Conservation (phyloP, 352 stramenopile species). For the Globisporangium spiculum region DNA sequence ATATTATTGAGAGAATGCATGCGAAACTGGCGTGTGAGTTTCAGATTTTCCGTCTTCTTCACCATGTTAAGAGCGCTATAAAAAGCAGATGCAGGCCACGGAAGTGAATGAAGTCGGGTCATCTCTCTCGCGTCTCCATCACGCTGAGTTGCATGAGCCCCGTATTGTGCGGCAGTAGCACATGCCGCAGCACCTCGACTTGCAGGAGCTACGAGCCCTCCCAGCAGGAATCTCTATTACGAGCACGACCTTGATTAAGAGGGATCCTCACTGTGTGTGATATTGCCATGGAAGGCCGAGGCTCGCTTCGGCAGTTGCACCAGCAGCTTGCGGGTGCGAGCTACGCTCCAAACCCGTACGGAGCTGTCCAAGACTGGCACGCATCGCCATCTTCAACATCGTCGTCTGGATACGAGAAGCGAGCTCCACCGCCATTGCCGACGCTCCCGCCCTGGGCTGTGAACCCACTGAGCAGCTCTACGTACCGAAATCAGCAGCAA, state of each 20-base stretch:
- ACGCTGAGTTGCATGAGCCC: not conserved
- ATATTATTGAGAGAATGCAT: not conserved
- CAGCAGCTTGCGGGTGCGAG: constrained; percentile 31
- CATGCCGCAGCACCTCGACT: not conserved
- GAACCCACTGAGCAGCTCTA: constrained; percentile 2
- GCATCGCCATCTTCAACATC: not conserved
- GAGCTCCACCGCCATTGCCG: constrained; percentile 33
- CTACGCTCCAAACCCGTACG: constrained; percentile 14
- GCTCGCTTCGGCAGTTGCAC: constrained; percentile 44
- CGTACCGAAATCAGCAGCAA: constrained; percentile 15
- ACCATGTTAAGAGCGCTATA: not conserved
- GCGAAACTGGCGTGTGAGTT: not conserved
- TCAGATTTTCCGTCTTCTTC: not conserved
- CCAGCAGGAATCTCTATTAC: not conserved
- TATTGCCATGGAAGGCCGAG: constrained; percentile 36
- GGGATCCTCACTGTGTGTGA: not conserved
- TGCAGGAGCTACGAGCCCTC: not conserved
- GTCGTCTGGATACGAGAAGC: constrained; percentile 26
- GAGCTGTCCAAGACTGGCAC: constrained; percentile 11
- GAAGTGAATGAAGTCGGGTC: not conserved
- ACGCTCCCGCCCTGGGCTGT: constrained; percentile 48
- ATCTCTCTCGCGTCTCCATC: not conserved
- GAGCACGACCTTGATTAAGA: not conserved
- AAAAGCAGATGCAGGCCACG: not conserved
- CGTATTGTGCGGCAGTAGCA: not conserved